Evolutionary conservation across 2,329 filamentous ascomycete genomes (phyloP), one percentile per base, ranked within the genome.

Genomic region (Claviceps purpurea): DNA sequence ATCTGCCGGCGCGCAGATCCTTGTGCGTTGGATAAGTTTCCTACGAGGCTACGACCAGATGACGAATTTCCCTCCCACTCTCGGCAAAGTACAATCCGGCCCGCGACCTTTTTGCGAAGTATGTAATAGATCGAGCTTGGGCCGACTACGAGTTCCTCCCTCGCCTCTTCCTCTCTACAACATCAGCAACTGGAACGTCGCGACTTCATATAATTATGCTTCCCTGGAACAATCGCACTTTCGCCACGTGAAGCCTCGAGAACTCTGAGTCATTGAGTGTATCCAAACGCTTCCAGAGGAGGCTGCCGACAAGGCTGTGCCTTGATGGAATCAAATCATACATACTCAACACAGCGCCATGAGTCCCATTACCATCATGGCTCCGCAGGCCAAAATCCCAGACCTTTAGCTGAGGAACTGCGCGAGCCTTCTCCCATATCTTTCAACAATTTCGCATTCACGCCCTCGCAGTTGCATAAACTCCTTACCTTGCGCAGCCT

Each of bases 391-490:
- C 55, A 60, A 41, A 44, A 54, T 52, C 50, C 47, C 39, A 50
- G 49, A 30, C 26, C 54, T 39, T 38, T 51, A 14, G 50, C 55
- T 6, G 44, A 56, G 52, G 62, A 66, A 52, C 53, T 68, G 42
- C 56, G 54, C 49, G 56, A 62, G 20, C 59, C 64, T 26, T 49
- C 56, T 5, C 62, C 60, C 37, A 50, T 61, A 18, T 55, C 60
- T 11, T 57, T 57, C 52, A 77, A 74, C 58, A 70, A 67, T 6
- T 80, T 80, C 54, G 76, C 74, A 13, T 80, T 79, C 54, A 71
- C 73, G 0, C 73, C 76, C 1, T 69, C 70, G 4, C 76, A 79
- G 52, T 64, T 80, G 3, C 74, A 74, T 60, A 76, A 74, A 53
- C 69, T 80, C 37, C 59, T 77, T 34, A 74, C 71, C n/a, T 69